phyloP scores from a whole-genome alignment of 441 rosid species.

The Brassica balearica region DNA sequence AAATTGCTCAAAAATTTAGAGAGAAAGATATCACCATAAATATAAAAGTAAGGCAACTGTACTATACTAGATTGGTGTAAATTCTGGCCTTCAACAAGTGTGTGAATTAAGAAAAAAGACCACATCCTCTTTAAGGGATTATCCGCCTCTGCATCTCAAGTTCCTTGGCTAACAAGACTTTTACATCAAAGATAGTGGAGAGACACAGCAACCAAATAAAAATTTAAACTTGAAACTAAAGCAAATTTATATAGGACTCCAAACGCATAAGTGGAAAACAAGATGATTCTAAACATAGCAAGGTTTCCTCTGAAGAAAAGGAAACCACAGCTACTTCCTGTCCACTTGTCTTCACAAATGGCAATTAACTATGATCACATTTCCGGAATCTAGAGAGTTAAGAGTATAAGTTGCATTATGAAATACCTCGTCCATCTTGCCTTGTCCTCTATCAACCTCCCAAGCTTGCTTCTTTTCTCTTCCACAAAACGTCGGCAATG shows the following conservation, averaged over 20 bases:
- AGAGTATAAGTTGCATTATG: slow-evolving; percentile 15
- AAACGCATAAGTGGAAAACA: slow-evolving; percentile 28
- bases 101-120: slow-evolving; percentile 39
- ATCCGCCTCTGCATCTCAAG: slow-evolving; percentile 35
- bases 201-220: not conserved
- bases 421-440: slow-evolving; percentile 92
- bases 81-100: slow-evolving; percentile 37
- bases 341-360: slow-evolving; percentile 14
- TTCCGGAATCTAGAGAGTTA: slow-evolving; percentile 4
- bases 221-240: not conserved
- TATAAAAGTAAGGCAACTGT: slow-evolving; percentile 15
- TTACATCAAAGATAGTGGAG: not conserved
- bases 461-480: slow-evolving; percentile 86
- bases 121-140: slow-evolving; percentile 43
- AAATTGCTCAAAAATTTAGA: not conserved
- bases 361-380: slow-evolving; percentile 14
- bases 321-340: slow-evolving; percentile 28
- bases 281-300: slow-evolving; percentile 6
- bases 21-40: slow-evolving; percentile 14
- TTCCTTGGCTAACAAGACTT: slow-evolving; percentile 3
- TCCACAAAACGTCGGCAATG: slow-evolving; percentile 88
- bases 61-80: slow-evolving; percentile 30
- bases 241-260: slow-evolving; percentile 2
- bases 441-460: slow-evolving; percentile 83
- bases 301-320: slow-evolving; percentile 24